These are phyloP conservation scores for Aspergillus sclerotialis DNA, from an alignment of 2,329 filamentous ascomycete species.

Conservation along the genomic window DNA sequence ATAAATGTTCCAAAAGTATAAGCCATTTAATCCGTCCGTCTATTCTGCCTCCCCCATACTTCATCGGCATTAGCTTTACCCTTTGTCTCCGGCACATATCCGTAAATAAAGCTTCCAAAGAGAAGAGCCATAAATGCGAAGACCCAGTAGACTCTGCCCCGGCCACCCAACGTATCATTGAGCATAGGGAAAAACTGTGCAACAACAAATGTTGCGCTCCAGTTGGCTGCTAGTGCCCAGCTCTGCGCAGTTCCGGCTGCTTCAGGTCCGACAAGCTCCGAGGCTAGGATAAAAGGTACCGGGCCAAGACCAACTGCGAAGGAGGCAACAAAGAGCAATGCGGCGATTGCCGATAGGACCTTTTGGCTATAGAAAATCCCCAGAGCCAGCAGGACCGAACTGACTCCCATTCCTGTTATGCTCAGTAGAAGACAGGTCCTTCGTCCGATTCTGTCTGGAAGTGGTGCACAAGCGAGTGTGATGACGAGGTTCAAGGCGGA, in stretches of 20 bases:
- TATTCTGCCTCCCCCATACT: conserved; percentile 66
- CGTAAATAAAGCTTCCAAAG: conserved; percentile 64
- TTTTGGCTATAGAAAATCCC: conserved; percentile 70
- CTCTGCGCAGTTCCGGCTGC: conserved; percentile 88
- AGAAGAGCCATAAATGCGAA: conserved; percentile 68
- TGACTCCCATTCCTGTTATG: conserved; percentile 75
- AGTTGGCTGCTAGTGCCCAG: conserved; percentile 80
- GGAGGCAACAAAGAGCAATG: conserved; percentile 77
- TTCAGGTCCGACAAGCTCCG: conserved; percentile 82
- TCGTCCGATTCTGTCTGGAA: conserved; percentile 81
- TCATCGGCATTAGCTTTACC: conserved; percentile 79
- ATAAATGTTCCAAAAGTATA: neutral
- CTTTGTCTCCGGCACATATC: conserved; percentile 77
- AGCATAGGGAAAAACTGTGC: conserved; percentile 91
- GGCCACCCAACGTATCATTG: conserved; percentile 67
- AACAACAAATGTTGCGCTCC: conserved; percentile 83
- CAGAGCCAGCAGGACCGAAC: conserved; percentile 68
- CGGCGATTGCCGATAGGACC: conserved; percentile 70
- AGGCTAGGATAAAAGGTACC: conserved; percentile 88
- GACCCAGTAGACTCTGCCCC: conserved; percentile 85
- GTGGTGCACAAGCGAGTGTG: conserved; percentile 71
- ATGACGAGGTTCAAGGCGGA: conserved; percentile 80
- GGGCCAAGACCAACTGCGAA: conserved; percentile 89
- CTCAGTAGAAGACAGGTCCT: conserved; percentile 78
- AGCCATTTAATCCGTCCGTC: conserved; percentile 31